Evolutionary conservation across 768 basidiomycete species (phyloP).

Genomic region (Trametes maxima): DNA sequence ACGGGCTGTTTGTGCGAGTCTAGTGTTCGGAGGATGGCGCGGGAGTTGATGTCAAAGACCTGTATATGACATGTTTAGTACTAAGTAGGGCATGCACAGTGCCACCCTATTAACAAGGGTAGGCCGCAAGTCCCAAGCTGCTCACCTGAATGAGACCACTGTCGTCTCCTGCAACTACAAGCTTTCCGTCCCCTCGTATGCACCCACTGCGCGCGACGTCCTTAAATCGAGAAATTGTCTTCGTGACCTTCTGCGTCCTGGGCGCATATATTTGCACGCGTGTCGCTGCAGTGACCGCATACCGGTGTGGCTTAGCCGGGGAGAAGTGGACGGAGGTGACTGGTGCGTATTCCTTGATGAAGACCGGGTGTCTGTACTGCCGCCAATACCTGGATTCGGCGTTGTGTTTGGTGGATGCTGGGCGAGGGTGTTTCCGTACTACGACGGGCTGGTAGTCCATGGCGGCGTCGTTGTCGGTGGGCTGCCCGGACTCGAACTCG

Average conservation of each 20-base stretch:
- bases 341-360: conserved; percentile 96
- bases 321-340: conserved; percentile 95
- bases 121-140: background rate
- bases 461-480: conserved; percentile 10
- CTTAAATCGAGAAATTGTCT: conserved; percentile 96
- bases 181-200: conserved; percentile 91
- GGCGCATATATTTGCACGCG: conserved; percentile 95
- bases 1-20: conserved; percentile 96
- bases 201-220: conserved; percentile 89
- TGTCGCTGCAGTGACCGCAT: conserved; percentile 94
- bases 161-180: conserved; percentile 94
- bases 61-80: conserved; percentile 32
- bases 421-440: conserved; percentile 59
- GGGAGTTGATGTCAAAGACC: conserved; percentile 89
- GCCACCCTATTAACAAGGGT: no score
- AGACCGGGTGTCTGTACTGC: conserved; percentile 86
- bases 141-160: conserved; percentile 80
- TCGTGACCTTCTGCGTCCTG: conserved; percentile 93
- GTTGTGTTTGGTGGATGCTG: conserved; percentile 59
- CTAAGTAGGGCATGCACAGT: background rate
- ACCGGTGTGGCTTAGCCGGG: conserved; percentile 83
- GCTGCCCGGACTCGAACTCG: background rate
- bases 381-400: conserved; percentile 86
- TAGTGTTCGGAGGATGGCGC: conserved; percentile 91
- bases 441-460: conserved; percentile 87